Evolutionary conservation across 2,329 filamentous ascomycete genomes (phyloP).

Genomic region (Ophiostoma sp.): DNA sequence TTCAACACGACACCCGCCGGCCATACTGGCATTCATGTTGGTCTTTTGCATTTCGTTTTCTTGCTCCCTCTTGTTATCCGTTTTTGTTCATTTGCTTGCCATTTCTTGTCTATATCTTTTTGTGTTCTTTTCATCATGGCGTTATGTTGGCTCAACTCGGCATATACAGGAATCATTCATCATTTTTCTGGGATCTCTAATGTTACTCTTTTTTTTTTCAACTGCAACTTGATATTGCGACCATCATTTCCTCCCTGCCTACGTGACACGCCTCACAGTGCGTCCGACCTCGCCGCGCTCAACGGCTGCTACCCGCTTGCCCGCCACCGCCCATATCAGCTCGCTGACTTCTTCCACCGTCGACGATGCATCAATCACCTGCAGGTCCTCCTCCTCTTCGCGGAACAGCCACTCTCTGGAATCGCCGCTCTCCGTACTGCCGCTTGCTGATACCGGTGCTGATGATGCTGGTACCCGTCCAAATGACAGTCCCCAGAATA

Average conservation of each 20-base stretch:
- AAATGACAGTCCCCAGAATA: slow-evolving; percentile 60
- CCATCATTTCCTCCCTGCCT: neutral
- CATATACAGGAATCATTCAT: slow-evolving; percentile 12
- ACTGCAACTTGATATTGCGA: neutral
- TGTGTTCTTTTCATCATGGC: slow-evolving; percentile 9
- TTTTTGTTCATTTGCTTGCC: neutral
- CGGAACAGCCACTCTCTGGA: slow-evolving; percentile 36
- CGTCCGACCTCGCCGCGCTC: slow-evolving; percentile 47
- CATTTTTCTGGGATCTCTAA: slow-evolving; percentile 1
- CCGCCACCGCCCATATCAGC: slow-evolving; percentile 50
- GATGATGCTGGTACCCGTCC: slow-evolving; percentile 35
- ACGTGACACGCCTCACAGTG: slow-evolving; percentile 43
- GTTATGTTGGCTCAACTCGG: slow-evolving; percentile 28
- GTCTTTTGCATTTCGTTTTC: neutral
- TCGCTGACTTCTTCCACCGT: slow-evolving; percentile 53
- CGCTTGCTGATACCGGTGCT: neutral
- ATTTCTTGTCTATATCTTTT: slow-evolving; percentile 2
- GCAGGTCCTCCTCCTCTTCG: slow-evolving; percentile 50
- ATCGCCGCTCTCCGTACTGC: neutral
- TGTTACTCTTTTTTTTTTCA: neutral
- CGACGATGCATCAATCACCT: slow-evolving; percentile 50
- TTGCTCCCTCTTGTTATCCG: neutral
- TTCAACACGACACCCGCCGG: slow-evolving; percentile 24
- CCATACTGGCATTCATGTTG: slow-evolving; percentile 7
- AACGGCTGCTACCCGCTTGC: slow-evolving; percentile 44